Evolutionary conservation across 2,329 filamentous ascomycete species (phyloP).

Genomic region (Ascocoryne sarcoides): DNA sequence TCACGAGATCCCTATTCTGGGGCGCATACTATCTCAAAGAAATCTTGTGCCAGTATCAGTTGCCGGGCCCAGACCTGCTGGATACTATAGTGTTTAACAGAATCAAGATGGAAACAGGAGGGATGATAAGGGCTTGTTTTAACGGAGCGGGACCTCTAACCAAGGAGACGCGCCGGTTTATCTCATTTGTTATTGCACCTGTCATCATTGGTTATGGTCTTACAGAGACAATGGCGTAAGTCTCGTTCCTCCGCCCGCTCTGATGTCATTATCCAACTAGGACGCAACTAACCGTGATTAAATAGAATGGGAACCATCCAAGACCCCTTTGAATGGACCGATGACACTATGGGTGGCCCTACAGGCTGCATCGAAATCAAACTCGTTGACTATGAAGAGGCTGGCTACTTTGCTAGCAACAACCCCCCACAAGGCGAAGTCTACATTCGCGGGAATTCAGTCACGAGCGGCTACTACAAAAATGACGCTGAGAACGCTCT

Average conservation of each 20-base stretch:
- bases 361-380: slow-evolving; percentile 77
- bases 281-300: background rate
- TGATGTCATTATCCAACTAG: background rate
- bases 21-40: slow-evolving; percentile 50
- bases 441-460: slow-evolving; percentile 69
- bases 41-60: slow-evolving; percentile 46
- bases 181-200: slow-evolving; percentile 84
- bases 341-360: slow-evolving; percentile 67
- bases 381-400: slow-evolving; percentile 80
- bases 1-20: slow-evolving; percentile 74
- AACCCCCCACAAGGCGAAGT: slow-evolving; percentile 86
- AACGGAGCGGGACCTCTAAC: slow-evolving; percentile 90
- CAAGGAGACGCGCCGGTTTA: slow-evolving; percentile 78
- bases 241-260: background rate
- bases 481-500: slow-evolving; percentile 78
- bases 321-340: slow-evolving; percentile 77
- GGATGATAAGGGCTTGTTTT: slow-evolving; percentile 79
- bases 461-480: slow-evolving; percentile 72
- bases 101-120: slow-evolving; percentile 83
- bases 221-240: slow-evolving; percentile 72
- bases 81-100: slow-evolving; percentile 86
- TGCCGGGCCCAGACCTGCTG: slow-evolving; percentile 61
- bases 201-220: slow-evolving; percentile 94
- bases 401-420: slow-evolving; percentile 67
- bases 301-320: slow-evolving; percentile 61